phyloP scores from a whole-genome alignment of 2,329 filamentous ascomycete species.

The Tolypocladium pustulatum region DNA sequence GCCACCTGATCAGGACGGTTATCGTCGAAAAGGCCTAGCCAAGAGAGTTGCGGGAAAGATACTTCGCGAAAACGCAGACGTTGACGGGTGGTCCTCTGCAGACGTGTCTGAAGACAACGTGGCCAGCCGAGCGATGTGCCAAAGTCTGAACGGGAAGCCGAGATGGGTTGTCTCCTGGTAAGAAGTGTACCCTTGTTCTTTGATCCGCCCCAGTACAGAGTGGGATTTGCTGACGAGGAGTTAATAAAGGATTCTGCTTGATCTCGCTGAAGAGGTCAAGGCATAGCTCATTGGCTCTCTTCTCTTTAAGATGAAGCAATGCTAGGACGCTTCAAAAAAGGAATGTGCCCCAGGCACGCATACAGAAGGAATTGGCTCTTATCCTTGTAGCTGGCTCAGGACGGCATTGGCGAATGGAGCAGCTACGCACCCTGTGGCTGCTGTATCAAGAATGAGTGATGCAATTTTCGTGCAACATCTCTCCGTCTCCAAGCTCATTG shows the following conservation, averaged over 20 bases:
- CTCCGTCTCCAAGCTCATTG: no score
- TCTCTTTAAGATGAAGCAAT: background rate
- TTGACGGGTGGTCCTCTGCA: conserved; percentile 46
- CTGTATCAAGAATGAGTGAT: background rate
- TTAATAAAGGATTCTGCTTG: background rate
- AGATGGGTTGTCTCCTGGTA: conserved; percentile 52
- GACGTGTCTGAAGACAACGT: conserved; percentile 53
- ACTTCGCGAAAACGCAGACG: conserved; percentile 36
- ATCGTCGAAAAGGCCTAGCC: conserved; percentile 51
- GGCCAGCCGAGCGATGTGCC: conserved; percentile 52
- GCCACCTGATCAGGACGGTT: conserved; percentile 27
- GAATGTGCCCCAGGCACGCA: no score
- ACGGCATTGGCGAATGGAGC: background rate
- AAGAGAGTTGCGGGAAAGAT: conserved; percentile 50
- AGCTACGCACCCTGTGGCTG: background rate
- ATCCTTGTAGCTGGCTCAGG: background rate
- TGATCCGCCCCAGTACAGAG: background rate
- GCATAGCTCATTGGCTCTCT: no score
- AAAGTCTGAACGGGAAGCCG: conserved; percentile 45
- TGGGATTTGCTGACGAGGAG: background rate
- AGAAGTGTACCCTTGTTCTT: conserved; percentile 11
- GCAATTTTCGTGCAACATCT: background rate
- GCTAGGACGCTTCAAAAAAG: background rate
- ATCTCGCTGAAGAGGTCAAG: background rate
- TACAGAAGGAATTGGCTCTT: background rate